A percentile compares a stretch with the other conserved stretches of the same genome.
Conservation (phyloP, 2,329 filamentous ascomycete genomes). For the Aspergillus brunneoviolaceus region DNA sequence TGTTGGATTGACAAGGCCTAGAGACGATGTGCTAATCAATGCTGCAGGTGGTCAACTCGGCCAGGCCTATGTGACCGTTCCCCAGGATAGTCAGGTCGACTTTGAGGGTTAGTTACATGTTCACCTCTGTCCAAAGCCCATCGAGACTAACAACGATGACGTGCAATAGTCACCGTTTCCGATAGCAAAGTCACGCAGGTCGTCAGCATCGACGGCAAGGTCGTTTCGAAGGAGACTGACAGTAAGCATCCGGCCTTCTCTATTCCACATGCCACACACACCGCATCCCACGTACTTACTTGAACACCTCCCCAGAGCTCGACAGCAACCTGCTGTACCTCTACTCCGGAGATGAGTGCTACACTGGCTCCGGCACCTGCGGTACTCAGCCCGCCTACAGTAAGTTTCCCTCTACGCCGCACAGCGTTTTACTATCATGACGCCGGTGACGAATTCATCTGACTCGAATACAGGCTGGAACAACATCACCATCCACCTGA, state of each 20-base stretch:
- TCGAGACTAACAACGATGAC: neutral
- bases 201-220: constrained; percentile 17
- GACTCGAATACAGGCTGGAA: constrained; percentile 10
- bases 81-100: constrained; percentile 12
- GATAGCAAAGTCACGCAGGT: constrained; percentile 18
- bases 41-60: constrained; percentile 15
- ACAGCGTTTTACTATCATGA: too few relatives aligned
- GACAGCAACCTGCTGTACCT: constrained; percentile 18
- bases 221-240: constrained; percentile 19
- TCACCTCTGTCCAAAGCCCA: too few relatives aligned
- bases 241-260: constrained; percentile 6
- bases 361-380: constrained; percentile 22
- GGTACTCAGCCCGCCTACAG: constrained; percentile 17
- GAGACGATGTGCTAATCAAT: neutral
- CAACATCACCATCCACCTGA: constrained; percentile 21
- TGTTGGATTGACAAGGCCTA: neutral
- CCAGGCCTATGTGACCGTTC: constrained; percentile 18
- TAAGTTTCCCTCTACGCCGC: neutral
- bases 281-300: neutral
- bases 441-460: neutral
- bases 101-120: constrained; percentile 17
- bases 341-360: constrained; percentile 23
- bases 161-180: constrained; percentile 11
- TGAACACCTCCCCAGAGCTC: constrained; percentile 7
- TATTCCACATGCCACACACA: too few relatives aligned